Percentiles rank a stretch among this genome's conserved stretches.
Conservation (phyloP, 805 yeast species). For the Cyberlindnera euphorbiae region DNA sequence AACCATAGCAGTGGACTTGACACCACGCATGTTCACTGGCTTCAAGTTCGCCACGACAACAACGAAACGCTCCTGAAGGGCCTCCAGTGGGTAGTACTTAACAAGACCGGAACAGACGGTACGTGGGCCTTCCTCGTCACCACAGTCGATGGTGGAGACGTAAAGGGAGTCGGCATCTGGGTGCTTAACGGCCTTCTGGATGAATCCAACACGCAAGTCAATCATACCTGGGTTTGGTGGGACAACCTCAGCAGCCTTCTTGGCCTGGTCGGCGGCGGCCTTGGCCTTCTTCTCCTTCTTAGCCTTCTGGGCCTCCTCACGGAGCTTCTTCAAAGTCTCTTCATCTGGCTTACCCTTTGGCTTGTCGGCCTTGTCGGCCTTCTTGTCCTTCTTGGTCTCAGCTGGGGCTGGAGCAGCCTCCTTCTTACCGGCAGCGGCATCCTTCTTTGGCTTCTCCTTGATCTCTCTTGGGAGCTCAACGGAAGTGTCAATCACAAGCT, state of each 20-base stretch:
- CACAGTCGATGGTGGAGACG: constrained; percentile 94
- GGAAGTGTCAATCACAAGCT: constrained; percentile 52
- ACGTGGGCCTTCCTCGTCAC: constrained; percentile 96
- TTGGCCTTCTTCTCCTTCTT: constrained; percentile 60
- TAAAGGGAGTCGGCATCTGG: constrained; percentile 97
- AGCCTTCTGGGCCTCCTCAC: constrained; percentile 56
- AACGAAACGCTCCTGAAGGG: constrained; percentile 90
- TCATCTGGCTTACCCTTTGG: constrained; percentile 42
- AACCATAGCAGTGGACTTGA: constrained; percentile 94
- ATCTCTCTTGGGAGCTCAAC: constrained; percentile 71
- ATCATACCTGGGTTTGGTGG: constrained; percentile 80
- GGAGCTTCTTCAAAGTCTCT: constrained; percentile 40
- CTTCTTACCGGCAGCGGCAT: constrained; percentile 23
- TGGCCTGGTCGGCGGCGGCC: constrained; percentile 34
- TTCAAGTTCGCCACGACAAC: constrained; percentile 92
- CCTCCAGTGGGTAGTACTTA: constrained; percentile 83
- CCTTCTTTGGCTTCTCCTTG: constrained; percentile 53
- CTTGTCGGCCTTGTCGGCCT: constrained; percentile 35
- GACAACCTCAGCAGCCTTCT: constrained; percentile 53
- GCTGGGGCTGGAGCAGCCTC: constrained; percentile 26
- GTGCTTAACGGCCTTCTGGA: constrained; percentile 93
- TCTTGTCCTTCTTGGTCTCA: constrained; percentile 29
- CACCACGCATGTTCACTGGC: constrained; percentile 98
- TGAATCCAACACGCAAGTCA: constrained; percentile 93
- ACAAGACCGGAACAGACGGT: constrained; percentile 97